Evolutionary conservation across 179 eudicot genomes (phyloP).

Genomic region (Carnegiea gigantea): DNA sequence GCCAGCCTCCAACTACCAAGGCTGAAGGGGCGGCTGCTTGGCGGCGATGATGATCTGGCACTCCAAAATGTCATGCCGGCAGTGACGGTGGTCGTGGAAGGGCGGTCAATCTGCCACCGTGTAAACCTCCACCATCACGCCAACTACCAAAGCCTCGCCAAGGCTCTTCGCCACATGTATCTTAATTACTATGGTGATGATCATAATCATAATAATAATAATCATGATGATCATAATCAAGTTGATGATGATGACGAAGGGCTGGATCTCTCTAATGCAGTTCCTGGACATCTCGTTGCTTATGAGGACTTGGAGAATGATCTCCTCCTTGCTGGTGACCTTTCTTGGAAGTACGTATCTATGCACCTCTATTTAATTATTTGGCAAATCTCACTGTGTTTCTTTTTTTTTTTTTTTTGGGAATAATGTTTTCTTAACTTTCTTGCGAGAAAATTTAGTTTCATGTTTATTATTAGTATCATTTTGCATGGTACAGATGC

Average conservation of each 20-base stretch:
- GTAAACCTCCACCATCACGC: constrained; percentile 59
- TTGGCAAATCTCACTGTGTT: not conserved
- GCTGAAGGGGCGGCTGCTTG: constrained; percentile 17
- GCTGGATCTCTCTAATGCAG: constrained; percentile 60
- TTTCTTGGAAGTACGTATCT: constrained; percentile 69
- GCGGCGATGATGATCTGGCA: constrained; percentile 33
- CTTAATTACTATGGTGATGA: constrained; percentile 23
- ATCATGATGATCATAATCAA: not conserved
- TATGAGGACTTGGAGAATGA: constrained; percentile 86
- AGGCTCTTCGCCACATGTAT: constrained; percentile 65
- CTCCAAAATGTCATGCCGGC: constrained; percentile 47
- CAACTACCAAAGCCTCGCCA: constrained; percentile 63
- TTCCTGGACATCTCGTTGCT: constrained; percentile 77
- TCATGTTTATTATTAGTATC: too few species aligned
- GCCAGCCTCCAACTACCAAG: not conserved
- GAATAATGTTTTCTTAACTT: too few species aligned
- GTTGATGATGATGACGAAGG: not conserved
- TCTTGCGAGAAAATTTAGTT: not conserved
- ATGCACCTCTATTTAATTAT: too few species aligned
- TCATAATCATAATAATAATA: constrained; percentile 1
- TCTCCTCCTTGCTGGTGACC: constrained; percentile 86
- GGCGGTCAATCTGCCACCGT: constrained; percentile 80
- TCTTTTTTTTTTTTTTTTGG: not conserved
- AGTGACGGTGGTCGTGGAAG: constrained; percentile 81
- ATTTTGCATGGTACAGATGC: not conserved